Evolutionary conservation across 495 filamentous ascomycete species (phyloP).

Genomic region (Penicillium canescens): DNA sequence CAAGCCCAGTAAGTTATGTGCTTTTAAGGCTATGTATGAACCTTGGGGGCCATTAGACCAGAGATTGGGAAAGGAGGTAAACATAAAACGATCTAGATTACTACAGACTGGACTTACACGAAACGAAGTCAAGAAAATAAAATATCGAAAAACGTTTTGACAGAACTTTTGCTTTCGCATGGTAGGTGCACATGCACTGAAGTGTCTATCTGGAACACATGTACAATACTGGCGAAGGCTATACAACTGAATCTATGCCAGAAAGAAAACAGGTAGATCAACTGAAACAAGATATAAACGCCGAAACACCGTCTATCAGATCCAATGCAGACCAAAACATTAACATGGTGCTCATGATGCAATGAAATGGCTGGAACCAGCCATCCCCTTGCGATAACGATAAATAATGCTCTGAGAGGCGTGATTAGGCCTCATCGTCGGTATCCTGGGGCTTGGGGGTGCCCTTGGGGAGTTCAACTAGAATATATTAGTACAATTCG

Average conservation of each 20-base stretch:
- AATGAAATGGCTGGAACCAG: conserved; percentile 15
- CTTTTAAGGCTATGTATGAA: too few relatives aligned
- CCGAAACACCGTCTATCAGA: conserved; percentile 30
- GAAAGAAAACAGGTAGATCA: conserved; percentile 1
- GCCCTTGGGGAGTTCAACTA: conserved; percentile 60
- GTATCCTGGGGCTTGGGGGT: conserved; percentile 78
- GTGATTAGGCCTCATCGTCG: conserved; percentile 67
- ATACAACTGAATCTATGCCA: conserved; percentile 5
- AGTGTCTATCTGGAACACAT: conserved; percentile 9
- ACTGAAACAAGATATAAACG: conserved; percentile 5
- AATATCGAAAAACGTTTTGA: background rate
- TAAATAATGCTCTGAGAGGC: conserved; percentile 17
- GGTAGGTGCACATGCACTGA: conserved; percentile 10
- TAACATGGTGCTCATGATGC: conserved; percentile 24
- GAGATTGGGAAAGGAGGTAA: too few relatives aligned
- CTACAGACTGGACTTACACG: background rate
- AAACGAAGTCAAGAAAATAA: background rate
- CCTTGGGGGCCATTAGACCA: too few relatives aligned
- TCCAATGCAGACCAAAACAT: conserved; percentile 25
- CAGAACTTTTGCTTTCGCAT: conserved; percentile 9
- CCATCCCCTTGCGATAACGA: conserved; percentile 18
- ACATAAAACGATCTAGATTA: too few relatives aligned
- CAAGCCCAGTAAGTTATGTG: too few relatives aligned
- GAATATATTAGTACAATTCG: conserved; percentile 22
- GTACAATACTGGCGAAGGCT: conserved; percentile 7